Base-by-base conservation (phyloP, 148 eudicot genomes). In the Rhododendron ferrugineum region DNA sequence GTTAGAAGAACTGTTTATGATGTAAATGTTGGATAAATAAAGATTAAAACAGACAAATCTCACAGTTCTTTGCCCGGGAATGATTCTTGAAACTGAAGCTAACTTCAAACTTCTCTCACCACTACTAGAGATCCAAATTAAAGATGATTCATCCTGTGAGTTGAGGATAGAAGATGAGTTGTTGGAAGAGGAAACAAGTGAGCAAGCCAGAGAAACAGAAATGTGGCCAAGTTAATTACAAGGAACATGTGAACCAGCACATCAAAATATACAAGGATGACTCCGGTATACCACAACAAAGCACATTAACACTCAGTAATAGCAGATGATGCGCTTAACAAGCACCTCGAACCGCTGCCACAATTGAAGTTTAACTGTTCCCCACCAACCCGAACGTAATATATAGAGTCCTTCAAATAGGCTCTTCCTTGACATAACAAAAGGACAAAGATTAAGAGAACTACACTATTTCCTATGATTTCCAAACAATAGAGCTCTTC, bases 31-130 rank as follows among this genome's bases (percentile, higher is more conserved):
- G 20, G 42, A 50, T n/a, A 78, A 28, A 28, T 66, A 82, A 20
- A 10, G 78, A 52, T 8, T 58, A n/a, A 18, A 87, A 42, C 23
- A 74, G 52, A 81, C 20, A 83, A 80, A 50, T 85, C 98, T 93
- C 91, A 97, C 99, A 66, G 99, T 97, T 93, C 98, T 91, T 88
- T 95, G 99, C 86, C 99, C 99, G 86, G 96, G 96, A 88, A 93
- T 88, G 85, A 97, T 89, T 92, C 91, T 91, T 42, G 96, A 93
- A 68, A 97, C 95, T 68, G 90, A 89, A 86, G 96, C 90, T 89
- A 97, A 84, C 91, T 95, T 97, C 78, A 97, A 89, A 85, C 87
- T 93, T 87, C 91, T 94, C 83, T 97, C 98, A 82, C 94, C 92
- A 60, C 91, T 91, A 90, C 91, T 89, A 83, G 96, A 94, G 81